A percentile compares a stretch with the other conserved stretches of the same genome.
phyloP scores from a whole-genome alignment of 441 rosid genomes.

The Theobroma grandiflorum region DNA sequence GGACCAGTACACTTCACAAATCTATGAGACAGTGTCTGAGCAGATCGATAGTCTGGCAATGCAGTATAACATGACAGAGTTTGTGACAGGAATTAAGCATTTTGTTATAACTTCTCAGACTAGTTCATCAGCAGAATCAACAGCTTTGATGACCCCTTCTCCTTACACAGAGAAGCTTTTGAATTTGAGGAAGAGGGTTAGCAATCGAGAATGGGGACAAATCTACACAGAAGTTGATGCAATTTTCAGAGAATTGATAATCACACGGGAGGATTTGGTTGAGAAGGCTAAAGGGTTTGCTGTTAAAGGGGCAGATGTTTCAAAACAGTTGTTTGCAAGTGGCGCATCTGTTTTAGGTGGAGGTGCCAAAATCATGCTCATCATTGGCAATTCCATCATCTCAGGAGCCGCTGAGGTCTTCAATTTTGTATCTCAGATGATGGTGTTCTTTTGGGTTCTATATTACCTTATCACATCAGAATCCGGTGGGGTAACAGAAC shows the following conservation, averaged over 20 bases:
- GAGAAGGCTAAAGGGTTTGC: conserved; percentile 89
- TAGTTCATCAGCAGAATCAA: conserved; percentile 56
- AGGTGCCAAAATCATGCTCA: conserved; percentile 69
- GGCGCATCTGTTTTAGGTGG: conserved; percentile 83
- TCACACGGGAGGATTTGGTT: conserved; percentile 81
- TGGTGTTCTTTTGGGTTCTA: conserved; percentile 88
- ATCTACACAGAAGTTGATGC: conserved; percentile 81
- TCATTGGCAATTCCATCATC: conserved; percentile 69
- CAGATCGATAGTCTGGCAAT: conserved; percentile 88
- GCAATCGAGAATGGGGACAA: conserved; percentile 76
- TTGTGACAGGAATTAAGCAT: conserved; percentile 88
- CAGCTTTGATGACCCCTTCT: conserved; percentile 64
- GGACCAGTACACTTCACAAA: conserved; percentile 72
- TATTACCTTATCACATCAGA: conserved; percentile 90
- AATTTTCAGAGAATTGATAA: conserved; percentile 74
- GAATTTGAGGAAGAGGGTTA: conserved; percentile 64
- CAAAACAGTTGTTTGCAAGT: conserved; percentile 69
- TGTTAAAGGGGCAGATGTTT: conserved; percentile 77
- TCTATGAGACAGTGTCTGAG: conserved; percentile 79
- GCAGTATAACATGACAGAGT: conserved; percentile 93
- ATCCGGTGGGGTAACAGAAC: conserved; percentile 97
- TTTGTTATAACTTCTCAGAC: conserved; percentile 64
- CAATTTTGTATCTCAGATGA: conserved; percentile 82
- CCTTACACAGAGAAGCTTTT: conserved; percentile 77
- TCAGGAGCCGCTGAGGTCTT: conserved; percentile 93